These are phyloP conservation scores for Penicillium fuscoglaucum DNA, from an alignment of 2,329 filamentous ascomycete genomes.

Conservation along the genomic window DNA sequence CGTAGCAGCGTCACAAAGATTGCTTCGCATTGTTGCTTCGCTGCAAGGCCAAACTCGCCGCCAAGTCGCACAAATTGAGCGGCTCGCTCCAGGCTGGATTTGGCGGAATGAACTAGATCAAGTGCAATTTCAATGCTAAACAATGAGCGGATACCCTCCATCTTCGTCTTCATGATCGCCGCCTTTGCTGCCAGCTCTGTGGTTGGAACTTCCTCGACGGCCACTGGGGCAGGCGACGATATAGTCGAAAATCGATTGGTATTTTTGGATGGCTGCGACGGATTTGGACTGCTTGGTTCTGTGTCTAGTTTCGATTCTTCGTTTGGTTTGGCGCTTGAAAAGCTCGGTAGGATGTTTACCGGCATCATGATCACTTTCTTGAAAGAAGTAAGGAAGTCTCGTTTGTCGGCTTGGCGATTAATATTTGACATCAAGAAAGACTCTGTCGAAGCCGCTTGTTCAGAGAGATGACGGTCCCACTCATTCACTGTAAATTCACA, in stretches of 20 bases:
- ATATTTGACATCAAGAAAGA: slow-evolving; percentile 96
- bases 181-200: slow-evolving; percentile 94
- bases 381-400: slow-evolving; percentile 93
- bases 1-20: slow-evolving; percentile 85
- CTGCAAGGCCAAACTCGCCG: slow-evolving; percentile 76
- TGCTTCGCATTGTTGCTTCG: slow-evolving; percentile 80
- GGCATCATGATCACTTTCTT: slow-evolving; percentile 99
- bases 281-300: slow-evolving; percentile 21
- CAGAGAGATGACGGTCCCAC: slow-evolving; percentile 90
- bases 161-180: slow-evolving; percentile 90
- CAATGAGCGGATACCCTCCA: slow-evolving; percentile 91
- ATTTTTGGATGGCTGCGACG: slow-evolving; percentile 27
- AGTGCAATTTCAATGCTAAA: slow-evolving; percentile 97
- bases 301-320: slow-evolving; percentile 29
- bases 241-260: slow-evolving; percentile 43
- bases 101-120: slow-evolving; percentile 83
- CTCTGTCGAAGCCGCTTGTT: slow-evolving; percentile 86
- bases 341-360: slow-evolving; percentile 79
- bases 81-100: slow-evolving; percentile 80
- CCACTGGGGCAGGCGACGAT: slow-evolving; percentile 34
- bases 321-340: slow-evolving; percentile 62
- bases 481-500: slow-evolving; percentile 74
- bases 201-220: slow-evolving; percentile 69
- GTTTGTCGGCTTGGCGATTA: slow-evolving; percentile 91
- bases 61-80: slow-evolving; percentile 79